A percentile compares a stretch with the other conserved stretches of the same genome.
These are phyloP conservation scores for Eugenia klotzschiana DNA, from an alignment of 441 rosid species.

Conservation along the genomic window DNA sequence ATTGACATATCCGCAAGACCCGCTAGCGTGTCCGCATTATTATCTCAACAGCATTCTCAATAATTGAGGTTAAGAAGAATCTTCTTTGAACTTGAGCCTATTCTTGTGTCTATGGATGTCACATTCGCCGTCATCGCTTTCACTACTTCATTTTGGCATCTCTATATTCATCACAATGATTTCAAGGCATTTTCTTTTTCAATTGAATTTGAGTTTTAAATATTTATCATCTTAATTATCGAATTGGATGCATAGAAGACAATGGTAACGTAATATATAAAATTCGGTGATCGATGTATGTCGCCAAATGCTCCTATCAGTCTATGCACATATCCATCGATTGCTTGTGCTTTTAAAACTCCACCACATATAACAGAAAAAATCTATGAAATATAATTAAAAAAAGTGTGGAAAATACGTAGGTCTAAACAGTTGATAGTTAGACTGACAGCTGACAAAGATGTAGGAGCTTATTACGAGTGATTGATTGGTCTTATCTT, in stretches of 20 bases:
- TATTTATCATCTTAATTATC: background rate
- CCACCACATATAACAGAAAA: background rate
- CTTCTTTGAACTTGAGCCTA: background rate
- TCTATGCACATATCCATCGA: background rate
- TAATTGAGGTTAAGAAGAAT: background rate
- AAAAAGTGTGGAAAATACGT: background rate
- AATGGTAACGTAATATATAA: rapidly evolving
- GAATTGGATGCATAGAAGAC: background rate
- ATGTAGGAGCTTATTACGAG: background rate
- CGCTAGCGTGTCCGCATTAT: no score
- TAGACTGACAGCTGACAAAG: background rate
- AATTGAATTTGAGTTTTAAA: background rate
- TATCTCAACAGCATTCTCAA: background rate
- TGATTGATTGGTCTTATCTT: background rate
- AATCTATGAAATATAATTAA: background rate
- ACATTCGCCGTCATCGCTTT: background rate
- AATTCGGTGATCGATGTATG: background rate
- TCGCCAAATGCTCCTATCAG: background rate
- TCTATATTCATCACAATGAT: background rate
- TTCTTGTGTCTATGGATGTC: background rate
- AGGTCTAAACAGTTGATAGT: background rate
- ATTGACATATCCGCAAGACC: no score
- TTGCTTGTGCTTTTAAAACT: background rate
- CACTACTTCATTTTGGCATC: background rate
- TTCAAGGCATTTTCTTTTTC: background rate